Conservation (phyloP, 805 yeast genomes). For the Kodamaea neixiangensis region DNA sequence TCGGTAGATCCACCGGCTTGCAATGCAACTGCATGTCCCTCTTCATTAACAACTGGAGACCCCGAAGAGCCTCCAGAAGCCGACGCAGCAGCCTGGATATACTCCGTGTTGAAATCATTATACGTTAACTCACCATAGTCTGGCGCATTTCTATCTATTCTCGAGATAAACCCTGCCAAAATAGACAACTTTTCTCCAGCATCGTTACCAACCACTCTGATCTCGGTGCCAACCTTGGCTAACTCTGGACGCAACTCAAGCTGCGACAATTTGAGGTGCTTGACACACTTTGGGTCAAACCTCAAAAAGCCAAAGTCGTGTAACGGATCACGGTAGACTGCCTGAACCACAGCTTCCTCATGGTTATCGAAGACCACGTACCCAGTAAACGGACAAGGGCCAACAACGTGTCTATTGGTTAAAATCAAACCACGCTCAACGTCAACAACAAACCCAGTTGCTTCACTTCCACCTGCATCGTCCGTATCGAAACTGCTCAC, state of each 20-base stretch:
- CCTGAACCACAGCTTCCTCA: slow-evolving; percentile 85
- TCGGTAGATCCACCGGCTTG: slow-evolving; percentile 94
- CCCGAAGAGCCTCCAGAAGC: slow-evolving; percentile 97
- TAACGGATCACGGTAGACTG: slow-evolving; percentile 89
- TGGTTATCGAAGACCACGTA: slow-evolving; percentile 92
- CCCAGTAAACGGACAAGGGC: slow-evolving; percentile 92
- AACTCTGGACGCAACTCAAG: slow-evolving; percentile 74
- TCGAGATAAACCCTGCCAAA: slow-evolving; percentile 79
- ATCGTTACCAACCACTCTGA: slow-evolving; percentile 94
- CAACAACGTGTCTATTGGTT: slow-evolving; percentile 93
- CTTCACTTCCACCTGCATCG: slow-evolving; percentile 76
- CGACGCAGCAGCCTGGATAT: slow-evolving; percentile 93
- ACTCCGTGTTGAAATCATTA: slow-evolving; percentile 91
- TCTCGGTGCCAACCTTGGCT: slow-evolving; percentile 90
- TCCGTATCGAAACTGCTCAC: slow-evolving; percentile 89
- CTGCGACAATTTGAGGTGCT: slow-evolving; percentile 70
- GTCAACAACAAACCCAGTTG: slow-evolving; percentile 96
- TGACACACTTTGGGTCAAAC: slow-evolving; percentile 70
- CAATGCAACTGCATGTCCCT: slow-evolving; percentile 84
- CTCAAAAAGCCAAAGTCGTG: slow-evolving; percentile 91
- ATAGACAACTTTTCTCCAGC: slow-evolving; percentile 93
- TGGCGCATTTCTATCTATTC: slow-evolving; percentile 92
- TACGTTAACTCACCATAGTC: slow-evolving; percentile 87
- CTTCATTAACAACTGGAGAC: slow-evolving; percentile 90
- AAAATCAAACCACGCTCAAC: slow-evolving; percentile 76